These are phyloP conservation scores for Aspergillus ustus DNA, from an alignment of 2,329 filamentous ascomycete genomes.

Conservation along the genomic window DNA sequence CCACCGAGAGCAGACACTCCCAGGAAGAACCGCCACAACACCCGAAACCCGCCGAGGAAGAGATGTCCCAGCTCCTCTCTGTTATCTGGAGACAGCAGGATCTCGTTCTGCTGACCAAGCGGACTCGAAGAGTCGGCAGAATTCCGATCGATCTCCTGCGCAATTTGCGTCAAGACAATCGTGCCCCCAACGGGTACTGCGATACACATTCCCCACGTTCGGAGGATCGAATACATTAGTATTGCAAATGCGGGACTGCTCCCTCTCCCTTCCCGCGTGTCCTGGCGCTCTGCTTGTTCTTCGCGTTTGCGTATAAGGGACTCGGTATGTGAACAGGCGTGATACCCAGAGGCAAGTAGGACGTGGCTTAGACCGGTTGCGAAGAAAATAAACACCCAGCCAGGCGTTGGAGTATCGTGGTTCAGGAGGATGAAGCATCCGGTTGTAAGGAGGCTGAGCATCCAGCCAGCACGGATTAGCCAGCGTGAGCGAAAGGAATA, in stretches of 20 bases:
- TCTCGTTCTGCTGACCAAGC: slow-evolving; percentile 13
- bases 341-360: slow-evolving; percentile 47
- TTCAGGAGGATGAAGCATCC: slow-evolving; percentile 46
- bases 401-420: slow-evolving; percentile 35
- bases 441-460: slow-evolving; percentile 39
- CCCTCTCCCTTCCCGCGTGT: neutral
- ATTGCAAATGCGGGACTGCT: slow-evolving; percentile 30
- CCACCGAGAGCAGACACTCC: slow-evolving; percentile 33
- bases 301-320: neutral
- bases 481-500: slow-evolving; percentile 36
- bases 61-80: slow-evolving; percentile 22
- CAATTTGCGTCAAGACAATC: slow-evolving; percentile 49
- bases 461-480: slow-evolving; percentile 51
- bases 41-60: slow-evolving; percentile 28
- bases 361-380: slow-evolving; percentile 50
- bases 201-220: slow-evolving; percentile 50
- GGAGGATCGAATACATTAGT: slow-evolving; percentile 45
- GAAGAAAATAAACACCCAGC: slow-evolving; percentile 44
- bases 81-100: slow-evolving; percentile 25
- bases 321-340: slow-evolving; percentile 39
- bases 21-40: slow-evolving; percentile 34
- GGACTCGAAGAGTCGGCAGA: slow-evolving; percentile 12
- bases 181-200: slow-evolving; percentile 48
- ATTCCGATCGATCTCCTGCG: slow-evolving; percentile 28
- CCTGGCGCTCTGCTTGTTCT: neutral